Conservation (phyloP, 2,329 filamentous ascomycete species). For the Thelonectria rubi region DNA sequence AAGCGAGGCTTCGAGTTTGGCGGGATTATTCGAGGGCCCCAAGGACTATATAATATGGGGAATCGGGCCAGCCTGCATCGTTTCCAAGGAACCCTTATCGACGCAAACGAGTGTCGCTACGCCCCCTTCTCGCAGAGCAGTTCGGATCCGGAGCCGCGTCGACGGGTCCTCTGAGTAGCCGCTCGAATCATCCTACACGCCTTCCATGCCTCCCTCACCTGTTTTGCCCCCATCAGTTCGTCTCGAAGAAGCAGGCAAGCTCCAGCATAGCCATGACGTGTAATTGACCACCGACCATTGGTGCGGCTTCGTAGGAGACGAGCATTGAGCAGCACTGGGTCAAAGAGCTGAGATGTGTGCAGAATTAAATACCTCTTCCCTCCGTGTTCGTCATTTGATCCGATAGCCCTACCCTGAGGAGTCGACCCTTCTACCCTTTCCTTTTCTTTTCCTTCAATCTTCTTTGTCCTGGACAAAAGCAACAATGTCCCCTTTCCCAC, state of each 20-base stretch:
- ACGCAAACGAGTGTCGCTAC: neutral
- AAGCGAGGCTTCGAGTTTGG: neutral
- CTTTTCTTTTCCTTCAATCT: neutral
- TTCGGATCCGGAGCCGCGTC: neutral
- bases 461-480: too few species aligned
- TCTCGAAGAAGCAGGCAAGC: neutral
- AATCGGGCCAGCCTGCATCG: neutral
- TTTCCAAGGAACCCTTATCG: neutral
- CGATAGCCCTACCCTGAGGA: neutral
- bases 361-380: neutral
- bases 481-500: neutral
- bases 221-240: neutral
- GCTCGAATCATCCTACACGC: slow-evolving; percentile 24
- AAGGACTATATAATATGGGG: neutral
- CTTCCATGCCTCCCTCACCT: neutral
- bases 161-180: slow-evolving; percentile 14
- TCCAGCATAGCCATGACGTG: neutral
- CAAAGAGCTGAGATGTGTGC: neutral
- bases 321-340: neutral
- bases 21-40: neutral
- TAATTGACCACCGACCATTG: neutral
- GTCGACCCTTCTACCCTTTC: neutral
- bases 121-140: neutral
- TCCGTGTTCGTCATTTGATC: neutral
- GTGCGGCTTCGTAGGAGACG: neutral